Base-by-base conservation (phyloP, 352 stramenopile genomes). In the Thalassiosira hispida region DNA sequence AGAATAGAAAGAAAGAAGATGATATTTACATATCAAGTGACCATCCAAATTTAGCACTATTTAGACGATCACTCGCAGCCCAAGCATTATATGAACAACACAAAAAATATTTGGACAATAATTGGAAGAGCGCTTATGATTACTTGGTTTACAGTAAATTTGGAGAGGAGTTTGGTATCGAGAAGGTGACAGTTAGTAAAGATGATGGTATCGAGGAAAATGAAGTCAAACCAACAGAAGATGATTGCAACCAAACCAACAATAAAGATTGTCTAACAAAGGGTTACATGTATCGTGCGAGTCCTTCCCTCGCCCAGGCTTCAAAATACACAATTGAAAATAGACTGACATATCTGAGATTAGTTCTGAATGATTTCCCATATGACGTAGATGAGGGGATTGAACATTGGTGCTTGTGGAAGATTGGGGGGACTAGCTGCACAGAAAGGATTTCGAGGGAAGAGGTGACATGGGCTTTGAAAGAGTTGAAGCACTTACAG, bases 291-390 rank as follows among this genome's bases (percentile, higher is more conserved):
- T 83, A 62, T 46, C 57, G 60, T 74, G 33, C 66, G 1, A 69
- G 47, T 51, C 66, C 75, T 40, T 83, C 75, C 46, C 46, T 83
- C 0, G 20, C 31, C 12, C 27, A 70, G 44, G 75, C 75, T 29
- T 83, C 75, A 0, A 38, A 68, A 25, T 66, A 78, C 40, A 44
- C 59, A 1, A 75, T 74, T 46, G 5, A 65, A 53, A 59, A 78
- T 44, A 53, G 47, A 33, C 18, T 73, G 4, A 71, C 40, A n/a
- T 78, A 78, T 75, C 53, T 83, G 49, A 76, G 55, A 57, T 47
- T 92, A 11, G 66, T 86, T 11, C 56, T 16, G 2, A 92, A 92
- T 61, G 83, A 92, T 79, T 92, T 90, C 59, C 87, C 84, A n/a
- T 92, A 92, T 56, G 83, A 84, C 57, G 66, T 88, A 0, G 71